Evolutionary conservation across 345 rosid genomes (phyloP), one percentile per base, ranked within the genome.

Genomic region (Salix udensis): DNA sequence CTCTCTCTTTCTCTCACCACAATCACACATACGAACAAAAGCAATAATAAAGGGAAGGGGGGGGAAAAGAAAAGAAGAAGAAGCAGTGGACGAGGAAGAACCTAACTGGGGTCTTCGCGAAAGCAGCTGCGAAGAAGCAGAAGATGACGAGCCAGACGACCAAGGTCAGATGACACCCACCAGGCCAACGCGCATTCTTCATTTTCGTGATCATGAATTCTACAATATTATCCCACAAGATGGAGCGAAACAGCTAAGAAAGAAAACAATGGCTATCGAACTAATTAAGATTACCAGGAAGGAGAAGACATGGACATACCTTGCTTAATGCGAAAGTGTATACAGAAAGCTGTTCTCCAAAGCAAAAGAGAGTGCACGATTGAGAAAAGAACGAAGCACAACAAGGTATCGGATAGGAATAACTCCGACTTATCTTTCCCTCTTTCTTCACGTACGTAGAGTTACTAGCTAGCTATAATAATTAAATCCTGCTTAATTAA

Each of bases 41-140:
- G 71, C 48, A 34, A 21, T 4, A 0, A 10, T 60, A 18, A 26
- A 62, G 34, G 67, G 21, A 24, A 36, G 65, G 21, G 16, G n/a
- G 64, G 34, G 0, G 1, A 12, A 34, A 12, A 34, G 36, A 34
- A 34, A 34, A 34, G 36, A 34, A 34, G 37, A 34, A 34, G 37
- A 31, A 44, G 75, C 13, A 7, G 15, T 62, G 39, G 72, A 46
- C 4, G 77, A 74, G 79, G 60, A 75, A 74, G 86, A 80, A 85
- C 87, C 90, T 84, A 69, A 78, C 40, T 26, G 75, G 74, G 81
- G 82, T 72, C 71, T 72, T 69, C 68, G 74, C 68, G 8, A 61
- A 75, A 61, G 50, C 39, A 67, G 69, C 71, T 16, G 68, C 12
- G 77, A 67, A 30, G 30, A 73, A 36, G 75, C 46, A 42, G 71